Base-by-base conservation (phyloP, 306 rosid genomes). In the Gillenia trifoliata region DNA sequence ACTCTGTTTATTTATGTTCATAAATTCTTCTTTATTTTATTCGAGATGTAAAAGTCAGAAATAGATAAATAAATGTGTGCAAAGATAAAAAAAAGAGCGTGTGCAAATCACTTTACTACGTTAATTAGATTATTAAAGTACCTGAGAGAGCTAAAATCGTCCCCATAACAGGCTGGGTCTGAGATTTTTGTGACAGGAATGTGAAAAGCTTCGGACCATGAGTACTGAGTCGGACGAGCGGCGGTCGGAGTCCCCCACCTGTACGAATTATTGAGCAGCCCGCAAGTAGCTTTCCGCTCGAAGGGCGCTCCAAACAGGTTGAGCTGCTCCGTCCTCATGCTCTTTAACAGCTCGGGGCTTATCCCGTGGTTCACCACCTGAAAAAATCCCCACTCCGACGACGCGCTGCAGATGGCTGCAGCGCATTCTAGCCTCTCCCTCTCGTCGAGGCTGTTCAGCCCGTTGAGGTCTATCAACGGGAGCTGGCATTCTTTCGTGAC, bases 181-280 rank as follows among this genome's bases (percentile, higher is more conserved):
- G 97, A 88, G 62, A 91, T 86, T 81, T 86, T 89, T 71, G 86
- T 78, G 79, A 89, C 93, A 77, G 98, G 95, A 86, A 93, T 86
- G 87, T 93, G 97, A 79, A 93, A 93, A 45, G 97, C 95, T 91
- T 93, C 97, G n/a, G 97, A 87, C 97, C 98, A 93, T 0, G 98
- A 93, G 74, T 88, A 89, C 60, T 93, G 93, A 56, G 68, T 80
- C 57, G 93, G 86, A 31, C 76, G 73, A 54, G 89, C 83, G 43
- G 98, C 98, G 23, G 96, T 81, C 36, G 96, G 89, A 25, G 88
- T 86, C 29, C 97, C 98, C 95, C 95, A 93, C 83, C 86, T 85
- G 78, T 93, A 93, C 3, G 96, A 89, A 75, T 88, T 78, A 68
- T 93, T 85, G 29, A 93, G 83, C 76, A 90, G 80, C 69, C 89